These are phyloP conservation scores for Saccharomycopsis selenospora DNA, from an alignment of 805 yeast genomes.

Conservation along the genomic window DNA sequence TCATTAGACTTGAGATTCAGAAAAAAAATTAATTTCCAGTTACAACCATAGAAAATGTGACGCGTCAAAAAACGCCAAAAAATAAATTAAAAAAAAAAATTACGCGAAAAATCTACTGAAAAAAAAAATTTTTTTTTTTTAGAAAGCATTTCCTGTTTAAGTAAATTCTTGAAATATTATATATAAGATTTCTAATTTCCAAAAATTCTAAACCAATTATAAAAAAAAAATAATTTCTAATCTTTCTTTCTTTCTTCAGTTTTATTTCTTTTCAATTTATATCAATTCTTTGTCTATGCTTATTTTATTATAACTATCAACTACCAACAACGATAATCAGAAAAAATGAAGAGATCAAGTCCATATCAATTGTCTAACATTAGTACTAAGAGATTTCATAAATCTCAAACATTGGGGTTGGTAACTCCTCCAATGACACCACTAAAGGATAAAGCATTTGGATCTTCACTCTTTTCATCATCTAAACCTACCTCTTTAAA, in stretches of 20 bases:
- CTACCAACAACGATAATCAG: not conserved
- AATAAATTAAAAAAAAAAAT: too few relatives aligned
- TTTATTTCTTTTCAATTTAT: not conserved
- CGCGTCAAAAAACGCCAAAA: too few relatives aligned
- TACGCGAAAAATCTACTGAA: too few relatives aligned
- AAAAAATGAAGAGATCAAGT: not conserved
- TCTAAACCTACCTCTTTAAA: not conserved
- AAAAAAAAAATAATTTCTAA: not conserved
- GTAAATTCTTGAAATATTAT: constrained; percentile 26
- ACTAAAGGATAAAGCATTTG: not conserved
- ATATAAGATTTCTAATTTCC: not conserved
- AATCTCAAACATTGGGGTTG: not conserved
- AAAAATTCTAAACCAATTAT: not conserved
- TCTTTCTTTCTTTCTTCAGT: not conserved
- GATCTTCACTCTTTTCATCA: not conserved
- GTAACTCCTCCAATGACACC: constrained; percentile 2
- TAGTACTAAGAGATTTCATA: not conserved
- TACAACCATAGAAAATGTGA: too few relatives aligned
- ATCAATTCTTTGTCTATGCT: too few relatives aligned
- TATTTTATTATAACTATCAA: too few relatives aligned
- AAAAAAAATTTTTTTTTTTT: too few relatives aligned
- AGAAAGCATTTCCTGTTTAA: not conserved
- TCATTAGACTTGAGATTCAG: too few relatives aligned
- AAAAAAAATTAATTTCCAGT: too few relatives aligned
- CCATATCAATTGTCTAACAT: not conserved